Conservation (phyloP, 495 filamentous ascomycete species). For the Elasticomyces elasticus region DNA sequence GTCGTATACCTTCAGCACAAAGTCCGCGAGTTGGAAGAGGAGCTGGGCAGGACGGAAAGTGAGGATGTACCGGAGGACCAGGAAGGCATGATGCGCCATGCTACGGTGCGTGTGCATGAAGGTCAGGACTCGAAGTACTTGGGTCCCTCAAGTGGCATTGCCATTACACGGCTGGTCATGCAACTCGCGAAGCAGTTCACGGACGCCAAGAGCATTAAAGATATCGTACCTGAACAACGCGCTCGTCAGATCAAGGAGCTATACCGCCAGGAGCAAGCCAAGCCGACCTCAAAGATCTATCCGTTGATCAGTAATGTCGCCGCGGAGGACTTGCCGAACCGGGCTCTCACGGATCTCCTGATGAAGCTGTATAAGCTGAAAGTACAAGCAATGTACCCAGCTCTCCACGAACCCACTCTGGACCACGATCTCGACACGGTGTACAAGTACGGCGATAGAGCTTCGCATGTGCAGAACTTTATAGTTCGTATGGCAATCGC, state of each 20-base stretch:
- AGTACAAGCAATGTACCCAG: constrained; percentile 77
- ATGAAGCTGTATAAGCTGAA: constrained; percentile 72
- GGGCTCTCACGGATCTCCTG: constrained; percentile 57
- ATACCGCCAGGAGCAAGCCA: constrained; percentile 46
- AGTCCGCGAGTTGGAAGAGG: constrained; percentile 65
- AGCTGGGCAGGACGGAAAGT: constrained; percentile 51
- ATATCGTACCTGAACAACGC: constrained; percentile 66
- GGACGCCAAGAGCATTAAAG: constrained; percentile 72
- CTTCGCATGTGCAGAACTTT: constrained; percentile 65
- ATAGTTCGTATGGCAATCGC: constrained; percentile 80
- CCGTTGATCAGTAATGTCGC: constrained; percentile 68
- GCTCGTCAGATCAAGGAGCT: constrained; percentile 48
- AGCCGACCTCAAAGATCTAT: constrained; percentile 59
- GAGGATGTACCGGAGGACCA: constrained; percentile 57
- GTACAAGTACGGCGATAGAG: constrained; percentile 59
- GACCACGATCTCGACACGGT: constrained; percentile 67
- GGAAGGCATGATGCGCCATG: constrained; percentile 74
- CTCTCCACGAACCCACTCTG: constrained; percentile 74
- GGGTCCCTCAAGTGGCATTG: constrained; percentile 85
- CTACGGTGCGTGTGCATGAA: constrained; percentile 68
- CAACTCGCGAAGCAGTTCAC: constrained; percentile 85
- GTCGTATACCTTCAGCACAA: constrained; percentile 78
- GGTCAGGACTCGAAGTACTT: constrained; percentile 80
- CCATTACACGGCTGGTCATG: constrained; percentile 87
- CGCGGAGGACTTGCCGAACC: constrained; percentile 56